Evolutionary conservation across 805 yeast species (phyloP), one percentile per base, ranked within the genome.

Genomic region (Starmerella stellata): DNA sequence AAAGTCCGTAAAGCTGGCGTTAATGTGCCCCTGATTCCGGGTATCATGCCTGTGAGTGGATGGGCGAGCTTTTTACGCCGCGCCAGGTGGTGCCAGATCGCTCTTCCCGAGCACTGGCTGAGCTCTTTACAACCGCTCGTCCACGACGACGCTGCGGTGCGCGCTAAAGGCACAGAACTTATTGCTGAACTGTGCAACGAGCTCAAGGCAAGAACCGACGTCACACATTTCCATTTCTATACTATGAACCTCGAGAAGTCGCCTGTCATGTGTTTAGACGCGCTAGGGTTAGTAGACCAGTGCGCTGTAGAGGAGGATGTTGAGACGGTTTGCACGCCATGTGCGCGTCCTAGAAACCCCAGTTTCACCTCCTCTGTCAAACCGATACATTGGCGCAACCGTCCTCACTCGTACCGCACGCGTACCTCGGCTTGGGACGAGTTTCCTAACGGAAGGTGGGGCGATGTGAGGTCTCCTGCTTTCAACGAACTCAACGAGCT

Each of bases 361-460:
- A 40, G 44, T 18, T 35, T 39, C 11, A 31, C 44, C 28, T 34
- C 36, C 40, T 30, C 39, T 17, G 85, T 87, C 37, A 72, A 95
- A 54, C 96, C 96, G 15, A 87, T 87, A 45, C 87, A 87, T 59
- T 87, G 96, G 96, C 78, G 81, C 56, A 78, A 82, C 58, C 73
- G 95, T 63, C 85, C 85, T 52, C 78, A 78, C 58, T 75, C 93
- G 14, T 87, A 87, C 56, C 74, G 82, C 44, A 70, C 82, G 35
- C 70, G 96, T 58, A 87, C 95, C 7, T 73, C 90, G 20, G 76
- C 78, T 41, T 90, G 98, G 83, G 98, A 90, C 61, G 98, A 90
- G 58, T 90, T 87, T 54, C 98, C 98, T 37, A 90, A 87, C 58
- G 98, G 98, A 44, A 69, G 98, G 62, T 90, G 95, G 85, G 98